A percentile compares a stretch with the other conserved stretches of the same genome.
Conservation (phyloP, 2,329 filamentous ascomycete species). For the Neocatenulostroma microsporum region DNA sequence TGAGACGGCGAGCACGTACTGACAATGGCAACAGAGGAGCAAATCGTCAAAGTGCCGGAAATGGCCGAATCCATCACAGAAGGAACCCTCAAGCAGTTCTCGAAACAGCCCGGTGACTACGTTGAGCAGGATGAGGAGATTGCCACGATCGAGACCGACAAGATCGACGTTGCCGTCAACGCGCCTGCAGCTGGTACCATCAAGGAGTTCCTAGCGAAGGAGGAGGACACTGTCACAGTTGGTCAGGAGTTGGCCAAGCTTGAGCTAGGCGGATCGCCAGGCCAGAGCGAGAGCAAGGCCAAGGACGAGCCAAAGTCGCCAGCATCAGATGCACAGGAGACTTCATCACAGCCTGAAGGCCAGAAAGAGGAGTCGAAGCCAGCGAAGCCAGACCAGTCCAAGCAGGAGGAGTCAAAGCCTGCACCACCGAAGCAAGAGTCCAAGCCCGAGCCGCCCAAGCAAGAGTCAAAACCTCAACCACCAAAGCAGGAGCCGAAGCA, state of each 20-base stretch:
- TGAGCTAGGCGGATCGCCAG: slow-evolving; percentile 62
- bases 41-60: slow-evolving; percentile 83
- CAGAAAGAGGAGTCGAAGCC: slow-evolving; percentile 41
- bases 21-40: slow-evolving; percentile 52
- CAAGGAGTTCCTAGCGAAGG: slow-evolving; percentile 82
- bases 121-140: slow-evolving; percentile 97
- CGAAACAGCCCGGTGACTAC: slow-evolving; percentile 85
- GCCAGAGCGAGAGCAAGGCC: slow-evolving; percentile 47
- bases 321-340: slow-evolving; percentile 50
- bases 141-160: slow-evolving; percentile 98
- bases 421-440: slow-evolving; percentile 37
- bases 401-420: slow-evolving; percentile 33
- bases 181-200: slow-evolving; percentile 84
- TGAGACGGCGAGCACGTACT: slow-evolving; percentile 5
- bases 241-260: slow-evolving; percentile 85
- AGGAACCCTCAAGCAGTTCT: slow-evolving; percentile 92
- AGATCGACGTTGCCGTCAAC: slow-evolving; percentile 98
- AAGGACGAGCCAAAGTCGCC: slow-evolving; percentile 54
- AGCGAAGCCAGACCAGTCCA: slow-evolving; percentile 38
- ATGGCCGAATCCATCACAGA: slow-evolving; percentile 99
- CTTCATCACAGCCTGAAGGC: slow-evolving; percentile 47
- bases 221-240: slow-evolving; percentile 92
- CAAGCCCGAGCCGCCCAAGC: slow-evolving; percentile 33
- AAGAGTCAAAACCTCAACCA: slow-evolving; percentile 28
- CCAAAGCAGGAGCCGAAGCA: slow-evolving; percentile 33